phyloP scores from a whole-genome alignment of 805 yeast genomes.

The Tetrapisispora phaffii region DNA sequence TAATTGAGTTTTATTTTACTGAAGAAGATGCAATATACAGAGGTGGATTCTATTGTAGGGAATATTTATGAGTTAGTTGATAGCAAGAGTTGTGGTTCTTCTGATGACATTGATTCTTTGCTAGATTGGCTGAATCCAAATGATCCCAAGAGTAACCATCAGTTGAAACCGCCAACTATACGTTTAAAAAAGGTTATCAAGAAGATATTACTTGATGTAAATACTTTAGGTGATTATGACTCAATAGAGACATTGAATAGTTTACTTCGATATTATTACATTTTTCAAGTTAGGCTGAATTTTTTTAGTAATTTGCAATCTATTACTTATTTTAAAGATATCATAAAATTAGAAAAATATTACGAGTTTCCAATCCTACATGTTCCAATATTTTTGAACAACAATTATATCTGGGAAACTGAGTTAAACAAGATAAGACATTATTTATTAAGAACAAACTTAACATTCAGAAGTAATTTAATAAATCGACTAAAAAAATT shows the following conservation, averaged over 20 bases:
- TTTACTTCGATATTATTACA: constrained; percentile 14
- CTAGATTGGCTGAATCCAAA: constrained; percentile 23
- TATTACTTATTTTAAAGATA: constrained; percentile 13
- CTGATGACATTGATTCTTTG: constrained; percentile 20
- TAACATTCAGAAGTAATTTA: constrained; percentile 9
- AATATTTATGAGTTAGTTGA: not conserved
- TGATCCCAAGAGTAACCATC: constrained; percentile 17
- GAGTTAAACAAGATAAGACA: constrained; percentile 19
- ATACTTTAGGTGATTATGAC: not conserved
- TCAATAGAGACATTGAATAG: not conserved
- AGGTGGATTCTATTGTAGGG: not conserved
- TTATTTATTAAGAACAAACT: constrained; percentile 17
- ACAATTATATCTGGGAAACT: constrained; percentile 10
- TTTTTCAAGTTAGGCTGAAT: constrained; percentile 16
- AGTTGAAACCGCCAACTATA: constrained; percentile 19
- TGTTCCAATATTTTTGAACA: constrained; percentile 7
- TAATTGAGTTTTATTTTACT: not conserved
- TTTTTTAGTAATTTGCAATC: constrained; percentile 14
- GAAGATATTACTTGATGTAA: not conserved
- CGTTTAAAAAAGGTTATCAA: constrained; percentile 12
- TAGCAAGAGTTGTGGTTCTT: not conserved
- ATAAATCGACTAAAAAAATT: constrained; percentile 8
- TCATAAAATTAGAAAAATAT: constrained; percentile 15
- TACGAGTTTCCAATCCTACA: constrained; percentile 20
- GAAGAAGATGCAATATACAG: not conserved